Evolutionary conservation across 257 asterid species (phyloP).

Genomic region (Solanum infundibuliforme): DNA sequence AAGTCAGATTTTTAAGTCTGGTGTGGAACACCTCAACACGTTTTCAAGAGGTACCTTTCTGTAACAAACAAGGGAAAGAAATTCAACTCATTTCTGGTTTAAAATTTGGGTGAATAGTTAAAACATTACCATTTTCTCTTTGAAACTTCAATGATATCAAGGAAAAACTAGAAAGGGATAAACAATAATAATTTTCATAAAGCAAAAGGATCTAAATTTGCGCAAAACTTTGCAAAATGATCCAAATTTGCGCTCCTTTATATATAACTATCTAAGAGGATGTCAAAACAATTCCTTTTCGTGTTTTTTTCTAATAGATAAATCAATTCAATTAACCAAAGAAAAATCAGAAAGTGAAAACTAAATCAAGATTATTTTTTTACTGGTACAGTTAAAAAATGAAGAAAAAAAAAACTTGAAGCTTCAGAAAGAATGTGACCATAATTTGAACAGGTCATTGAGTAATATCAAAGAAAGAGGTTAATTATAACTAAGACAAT

Average conservation of each 20-base stretch:
- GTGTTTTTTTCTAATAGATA: neutral
- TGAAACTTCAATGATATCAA: neutral
- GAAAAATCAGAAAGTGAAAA: neutral
- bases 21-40: slow-evolving; percentile 17
- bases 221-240: neutral
- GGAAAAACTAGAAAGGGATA: neutral
- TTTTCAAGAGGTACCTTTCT: slow-evolving; percentile 25
- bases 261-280: neutral
- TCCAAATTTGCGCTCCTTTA: neutral
- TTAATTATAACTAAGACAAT: slow-evolving; percentile 8
- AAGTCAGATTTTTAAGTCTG: slow-evolving; percentile 14
- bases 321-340: slow-evolving; percentile 1
- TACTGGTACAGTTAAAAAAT: neutral
- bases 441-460: slow-evolving; percentile 12
- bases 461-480: slow-evolving; percentile 27
- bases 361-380: neutral
- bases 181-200: neutral
- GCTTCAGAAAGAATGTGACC: slow-evolving; percentile 31
- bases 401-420: slow-evolving; percentile 15
- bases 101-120: neutral
- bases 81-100: neutral
- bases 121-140: neutral
- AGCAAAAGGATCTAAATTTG: neutral
- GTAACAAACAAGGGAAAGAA: slow-evolving; percentile 19
- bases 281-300: neutral